Percentiles rank a stretch among this genome's conserved stretches.
These are phyloP conservation scores for Pseudozyma pruni DNA, from an alignment of 1,284 basidiomycete genomes.

Conservation along the genomic window DNA sequence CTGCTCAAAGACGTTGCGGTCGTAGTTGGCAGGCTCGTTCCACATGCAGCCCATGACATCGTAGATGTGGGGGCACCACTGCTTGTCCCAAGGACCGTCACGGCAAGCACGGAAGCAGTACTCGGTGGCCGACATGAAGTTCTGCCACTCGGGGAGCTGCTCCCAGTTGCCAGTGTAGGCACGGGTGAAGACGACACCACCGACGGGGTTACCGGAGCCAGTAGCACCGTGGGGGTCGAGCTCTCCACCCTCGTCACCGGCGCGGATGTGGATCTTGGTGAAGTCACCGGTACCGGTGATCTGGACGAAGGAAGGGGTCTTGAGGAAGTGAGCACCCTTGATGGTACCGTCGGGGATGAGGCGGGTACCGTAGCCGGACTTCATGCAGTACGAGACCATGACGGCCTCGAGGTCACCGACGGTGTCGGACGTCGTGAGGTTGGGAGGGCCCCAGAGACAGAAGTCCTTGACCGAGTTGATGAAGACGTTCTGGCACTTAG, in stretches of 20 bases:
- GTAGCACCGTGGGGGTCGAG: conserved; percentile 66
- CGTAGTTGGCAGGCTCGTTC: conserved; percentile 65
- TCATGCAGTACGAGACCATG: conserved; percentile 78
- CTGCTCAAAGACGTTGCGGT: conserved; percentile 53
- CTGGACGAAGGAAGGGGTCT: conserved; percentile 78
- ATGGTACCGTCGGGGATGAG: conserved; percentile 82
- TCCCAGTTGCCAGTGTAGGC: conserved; percentile 58
- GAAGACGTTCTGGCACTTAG: conserved; percentile 65
- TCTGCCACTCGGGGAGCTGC: conserved; percentile 64
- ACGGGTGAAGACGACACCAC: conserved; percentile 60
- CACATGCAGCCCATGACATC: conserved; percentile 60
- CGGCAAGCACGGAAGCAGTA: conserved; percentile 66
- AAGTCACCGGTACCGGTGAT: conserved; percentile 73
- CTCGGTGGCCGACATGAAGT: conserved; percentile 62
- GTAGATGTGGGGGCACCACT: conserved; percentile 66
- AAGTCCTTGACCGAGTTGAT: conserved; percentile 65
- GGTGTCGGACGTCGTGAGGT: conserved; percentile 26
- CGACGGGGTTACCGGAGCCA: conserved; percentile 59
- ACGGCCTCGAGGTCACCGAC: conserved; percentile 71
- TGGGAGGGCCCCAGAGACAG: conserved; percentile 62
- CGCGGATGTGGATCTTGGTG: conserved; percentile 65
- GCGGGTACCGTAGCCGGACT: conserved; percentile 72
- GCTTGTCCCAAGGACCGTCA: conserved; percentile 45
- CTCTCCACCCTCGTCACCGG: conserved; percentile 67
- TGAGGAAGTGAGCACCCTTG: conserved; percentile 77